Evolutionary conservation across 1,284 basidiomycete genomes (phyloP), one percentile per base, ranked within the genome.

Genomic region (Ceratobasidium sp.): DNA sequence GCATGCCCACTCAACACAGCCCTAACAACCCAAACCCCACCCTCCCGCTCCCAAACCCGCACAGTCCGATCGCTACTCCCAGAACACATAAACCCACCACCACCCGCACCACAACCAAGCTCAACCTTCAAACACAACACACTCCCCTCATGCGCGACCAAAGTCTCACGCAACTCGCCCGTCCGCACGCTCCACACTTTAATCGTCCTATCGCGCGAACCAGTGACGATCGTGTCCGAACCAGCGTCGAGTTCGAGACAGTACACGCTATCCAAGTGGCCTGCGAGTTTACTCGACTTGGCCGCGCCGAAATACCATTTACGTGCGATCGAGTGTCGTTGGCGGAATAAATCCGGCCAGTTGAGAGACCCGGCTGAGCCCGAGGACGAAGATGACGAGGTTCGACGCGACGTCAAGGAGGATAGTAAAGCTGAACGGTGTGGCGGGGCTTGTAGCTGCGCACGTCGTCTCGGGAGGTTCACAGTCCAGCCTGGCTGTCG

Each of bases 121-220:
- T 93, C 93, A 81, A 95, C 95, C 84, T 93, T 93, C 60, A 96
- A 86, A 81, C 93, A 94, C 23, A 97, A 85, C 5, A 97, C 94
- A 83, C 94, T 95, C 13, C 94, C 94, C 1, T 86, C 85, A 84
- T 97, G 96, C 0, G 83, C 85, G 18, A 88, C 88, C 77, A 95
- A 90, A 7, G 91, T 93, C n/a, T 90, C 90, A 18, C 92, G 84
- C 72, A 91, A 88, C 77, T 86, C 85, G 2, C 92, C 93, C 0
- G 91, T 91, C 78, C 86, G 87, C 72, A 94, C 84, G 80, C 90
- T 90, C 94, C 94, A 95, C 23, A 94, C 89, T 83, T 93, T 94
- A 85, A 95, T 93, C 10, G 92, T 91, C 58, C 89, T 87, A 84
- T 97, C 95, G 55, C 95, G 89, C 26, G 94, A 95, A 13, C 96